These are phyloP conservation scores for Lachancea cidri DNA, from an alignment of 805 yeast species.

Conservation along the genomic window DNA sequence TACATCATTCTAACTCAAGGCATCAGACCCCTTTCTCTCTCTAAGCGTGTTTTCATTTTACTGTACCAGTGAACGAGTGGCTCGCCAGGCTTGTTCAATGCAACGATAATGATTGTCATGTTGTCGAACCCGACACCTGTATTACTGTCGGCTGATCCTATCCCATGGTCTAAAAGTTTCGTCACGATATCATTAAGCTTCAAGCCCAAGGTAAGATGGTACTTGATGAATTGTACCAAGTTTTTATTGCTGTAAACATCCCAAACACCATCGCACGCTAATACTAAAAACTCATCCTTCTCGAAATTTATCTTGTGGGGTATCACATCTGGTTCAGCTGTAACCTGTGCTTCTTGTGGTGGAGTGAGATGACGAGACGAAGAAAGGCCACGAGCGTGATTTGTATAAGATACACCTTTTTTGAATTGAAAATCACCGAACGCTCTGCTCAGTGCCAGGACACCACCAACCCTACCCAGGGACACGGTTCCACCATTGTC, in stretches of 20 bases:
- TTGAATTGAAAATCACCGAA: constrained; percentile 69
- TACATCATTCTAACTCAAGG: no score
- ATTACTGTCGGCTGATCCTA: constrained; percentile 62
- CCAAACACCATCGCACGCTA: constrained; percentile 86
- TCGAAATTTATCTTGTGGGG: constrained; percentile 42
- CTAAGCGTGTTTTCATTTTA: constrained; percentile 42
- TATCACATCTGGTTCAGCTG: constrained; percentile 72
- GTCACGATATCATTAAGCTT: constrained; percentile 55
- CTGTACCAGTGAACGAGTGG: constrained; percentile 54
- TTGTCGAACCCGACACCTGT: constrained; percentile 82
- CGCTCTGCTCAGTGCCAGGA: constrained; percentile 87
- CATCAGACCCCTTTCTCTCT: constrained; percentile 29
- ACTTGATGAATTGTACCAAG: constrained; percentile 49
- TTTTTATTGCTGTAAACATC: constrained; percentile 59
- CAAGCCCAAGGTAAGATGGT: constrained; percentile 52
- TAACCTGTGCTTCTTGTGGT: constrained; percentile 74
- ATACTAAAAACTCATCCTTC: constrained; percentile 60
- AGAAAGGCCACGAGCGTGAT: constrained; percentile 32
- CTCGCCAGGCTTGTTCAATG: constrained; percentile 45
- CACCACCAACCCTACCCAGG: constrained; percentile 91
- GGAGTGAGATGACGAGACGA: constrained; percentile 14
- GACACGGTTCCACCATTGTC: constrained; percentile 95
- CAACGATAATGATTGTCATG: constrained; percentile 70
- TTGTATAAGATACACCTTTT: constrained; percentile 31
- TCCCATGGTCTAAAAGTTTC: constrained; percentile 56